Evolutionary conservation across 768 basidiomycete species (phyloP), one percentile per base, ranked within the genome.

Genomic region (Pulveroboletus sp.): DNA sequence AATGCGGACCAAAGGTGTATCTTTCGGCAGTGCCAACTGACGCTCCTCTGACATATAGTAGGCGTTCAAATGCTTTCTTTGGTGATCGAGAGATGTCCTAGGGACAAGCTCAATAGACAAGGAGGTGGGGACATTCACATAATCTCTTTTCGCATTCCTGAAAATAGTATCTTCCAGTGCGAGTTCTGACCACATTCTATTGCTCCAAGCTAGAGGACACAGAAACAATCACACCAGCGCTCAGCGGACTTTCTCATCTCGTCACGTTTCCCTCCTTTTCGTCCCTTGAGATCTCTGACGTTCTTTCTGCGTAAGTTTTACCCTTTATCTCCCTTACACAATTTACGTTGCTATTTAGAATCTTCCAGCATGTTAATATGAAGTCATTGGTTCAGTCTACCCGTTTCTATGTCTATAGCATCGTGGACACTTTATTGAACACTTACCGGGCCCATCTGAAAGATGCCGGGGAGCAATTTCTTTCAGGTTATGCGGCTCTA

Each of bases 171-270:
- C 26, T 27, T 37, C 3, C 57, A 97, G 96, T 86, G 52, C 82
- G 82, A 54, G 91, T 93, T 11, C 75, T 99, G 49, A 79, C 83
- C 0, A 70, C 76, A 2, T 99, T 98, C 73, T 93, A 85, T 63
- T 80, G 82, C 59, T 83, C 82, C 47, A 96, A 95, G 69, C 71
- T 96, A 46, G 88, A 89, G 51, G 93, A 96, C 62, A 78, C 80
- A 5, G 85, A 90, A 57, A 89, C 89, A 8, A 78, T 94, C 33
- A 82, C 91, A 5, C 88, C 90, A 1, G 83, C 92, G 1, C 73
- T 96, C 35, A 77, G 78, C 47, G 95, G 93, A 1, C 73, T 98
- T 6, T 74, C 76, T 8, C 75, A 81, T 0, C 72, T 98, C 30
- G 81, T 80, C 5, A 69, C 73, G 10, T 73, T 86, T 39, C 76